Conservation (phyloP, 2,329 filamentous ascomycete genomes). For the Cryphonectria naterciae region DNA sequence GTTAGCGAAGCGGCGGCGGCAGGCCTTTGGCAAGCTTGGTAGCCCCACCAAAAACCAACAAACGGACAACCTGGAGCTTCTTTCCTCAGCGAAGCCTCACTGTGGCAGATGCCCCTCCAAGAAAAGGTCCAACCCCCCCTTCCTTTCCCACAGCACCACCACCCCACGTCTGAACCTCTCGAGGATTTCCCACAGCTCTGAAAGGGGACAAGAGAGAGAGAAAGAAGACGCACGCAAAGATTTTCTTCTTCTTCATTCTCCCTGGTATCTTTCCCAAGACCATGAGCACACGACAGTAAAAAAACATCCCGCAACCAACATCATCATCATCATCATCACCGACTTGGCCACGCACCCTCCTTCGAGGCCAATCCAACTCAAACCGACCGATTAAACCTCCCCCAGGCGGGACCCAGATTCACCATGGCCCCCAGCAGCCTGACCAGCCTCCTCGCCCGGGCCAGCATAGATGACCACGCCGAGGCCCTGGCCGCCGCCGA, state of each 20-base stretch:
- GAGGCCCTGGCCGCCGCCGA: constrained; percentile 70
- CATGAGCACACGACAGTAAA: constrained; percentile 17
- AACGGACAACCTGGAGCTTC: neutral
- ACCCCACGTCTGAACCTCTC: neutral
- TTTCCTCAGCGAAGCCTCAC: neutral
- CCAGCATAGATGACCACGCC: constrained; percentile 71
- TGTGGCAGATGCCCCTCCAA: neutral
- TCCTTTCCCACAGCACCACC: neutral
- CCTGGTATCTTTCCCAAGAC: neutral
- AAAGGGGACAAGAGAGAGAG: neutral
- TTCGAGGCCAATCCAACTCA: neutral
- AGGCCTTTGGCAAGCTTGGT: neutral
- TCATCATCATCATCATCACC: neutral
- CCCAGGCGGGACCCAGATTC: neutral
- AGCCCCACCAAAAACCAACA: neutral
- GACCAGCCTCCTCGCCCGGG: constrained; percentile 56
- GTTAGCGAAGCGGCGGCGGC: too few species aligned
- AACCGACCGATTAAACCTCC: neutral
- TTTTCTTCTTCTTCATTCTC: too few species aligned
- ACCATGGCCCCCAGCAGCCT: constrained; percentile 47
- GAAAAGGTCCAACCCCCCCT: neutral
- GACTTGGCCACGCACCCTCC: neutral
- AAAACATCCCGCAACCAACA: neutral
- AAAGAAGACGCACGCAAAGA: neutral
- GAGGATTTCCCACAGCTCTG: neutral